phyloP scores from a whole-genome alignment of 2,329 filamentous ascomycete species.

The Cercospora citrullina region DNA sequence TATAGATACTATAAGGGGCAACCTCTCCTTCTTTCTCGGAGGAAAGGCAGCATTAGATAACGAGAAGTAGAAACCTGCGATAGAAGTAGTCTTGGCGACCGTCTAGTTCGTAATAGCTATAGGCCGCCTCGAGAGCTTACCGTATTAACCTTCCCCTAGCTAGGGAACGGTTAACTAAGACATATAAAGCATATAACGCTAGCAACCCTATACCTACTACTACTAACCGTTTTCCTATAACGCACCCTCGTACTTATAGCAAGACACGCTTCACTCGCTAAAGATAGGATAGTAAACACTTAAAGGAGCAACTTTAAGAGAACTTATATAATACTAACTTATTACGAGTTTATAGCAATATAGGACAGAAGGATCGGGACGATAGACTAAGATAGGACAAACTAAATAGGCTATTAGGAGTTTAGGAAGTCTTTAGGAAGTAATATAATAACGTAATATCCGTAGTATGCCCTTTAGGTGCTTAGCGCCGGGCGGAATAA shows the following conservation, averaged over 20 bases:
- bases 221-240: neutral
- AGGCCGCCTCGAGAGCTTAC: neutral
- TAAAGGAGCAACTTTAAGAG: conserved; percentile 4
- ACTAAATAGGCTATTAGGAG: neutral
- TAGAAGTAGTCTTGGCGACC: neutral
- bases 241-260: neutral
- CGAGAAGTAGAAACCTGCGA: neutral
- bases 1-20: neutral
- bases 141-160: neutral
- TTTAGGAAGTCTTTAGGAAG: too few species aligned
- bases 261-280: conserved; percentile 4
- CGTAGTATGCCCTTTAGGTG: too few species aligned
- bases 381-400: neutral
- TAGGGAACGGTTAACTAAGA: neutral
- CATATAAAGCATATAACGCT: neutral
- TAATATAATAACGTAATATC: too few species aligned
- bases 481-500: too few species aligned
- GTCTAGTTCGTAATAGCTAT: neutral
- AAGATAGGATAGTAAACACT: conserved; percentile 5
- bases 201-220: neutral
- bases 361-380: neutral
- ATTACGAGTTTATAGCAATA: neutral
- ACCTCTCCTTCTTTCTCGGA: neutral
- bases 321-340: neutral
- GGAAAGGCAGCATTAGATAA: neutral